Conservation (phyloP, 1,284 basidiomycete genomes). For the Boletellus deceptivus region DNA sequence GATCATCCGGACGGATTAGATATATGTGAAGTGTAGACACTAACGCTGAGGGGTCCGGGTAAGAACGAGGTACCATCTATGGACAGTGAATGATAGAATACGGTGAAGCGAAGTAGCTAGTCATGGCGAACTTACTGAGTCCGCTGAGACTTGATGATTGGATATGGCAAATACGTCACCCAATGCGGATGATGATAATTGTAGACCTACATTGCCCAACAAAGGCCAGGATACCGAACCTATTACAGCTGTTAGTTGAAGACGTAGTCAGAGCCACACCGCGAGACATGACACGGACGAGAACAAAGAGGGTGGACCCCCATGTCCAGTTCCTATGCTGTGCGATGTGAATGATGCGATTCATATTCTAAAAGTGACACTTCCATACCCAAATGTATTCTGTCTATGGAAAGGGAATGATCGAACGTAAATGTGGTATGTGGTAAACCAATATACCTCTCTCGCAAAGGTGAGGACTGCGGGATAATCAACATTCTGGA, state of each 20-base stretch:
- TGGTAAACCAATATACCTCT: not conserved
- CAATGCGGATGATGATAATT: not conserved
- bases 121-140: not conserved
- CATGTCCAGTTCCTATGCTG: not conserved
- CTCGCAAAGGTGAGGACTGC: not conserved
- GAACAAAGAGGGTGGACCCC: not conserved
- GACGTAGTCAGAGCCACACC: not conserved
- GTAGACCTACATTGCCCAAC: not conserved
- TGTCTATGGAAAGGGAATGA: not conserved
- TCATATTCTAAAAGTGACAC: not conserved
- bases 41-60: not conserved
- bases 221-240: not conserved
- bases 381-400: not conserved
- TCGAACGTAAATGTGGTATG: not conserved
- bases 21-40: not conserved
- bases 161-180: not conserved
- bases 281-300: not conserved
- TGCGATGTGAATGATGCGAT: not conserved
- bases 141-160: not conserved
- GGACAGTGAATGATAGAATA: not conserved
- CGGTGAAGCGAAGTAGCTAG: not conserved
- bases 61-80: not conserved
- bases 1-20: not conserved
- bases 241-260: not conserved
- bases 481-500: not conserved